Conservation (phyloP, 768 basidiomycete species). For the Lactarius trivialis region DNA sequence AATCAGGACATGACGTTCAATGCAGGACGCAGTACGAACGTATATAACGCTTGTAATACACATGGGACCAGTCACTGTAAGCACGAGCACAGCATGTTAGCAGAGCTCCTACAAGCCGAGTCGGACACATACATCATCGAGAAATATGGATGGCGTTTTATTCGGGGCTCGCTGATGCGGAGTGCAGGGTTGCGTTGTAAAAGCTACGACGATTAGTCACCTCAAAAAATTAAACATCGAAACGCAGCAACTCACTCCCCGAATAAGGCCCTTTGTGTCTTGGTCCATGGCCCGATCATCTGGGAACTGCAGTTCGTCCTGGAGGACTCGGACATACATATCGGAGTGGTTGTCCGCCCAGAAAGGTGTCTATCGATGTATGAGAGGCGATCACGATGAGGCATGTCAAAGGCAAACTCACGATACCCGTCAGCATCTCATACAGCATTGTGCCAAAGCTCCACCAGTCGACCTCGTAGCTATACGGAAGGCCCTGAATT, state of each 20-base stretch:
- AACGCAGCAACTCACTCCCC: constrained; percentile 58
- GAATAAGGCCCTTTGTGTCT: constrained; percentile 91
- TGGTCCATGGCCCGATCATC: constrained; percentile 90
- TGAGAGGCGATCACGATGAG: not conserved
- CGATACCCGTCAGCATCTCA: constrained; percentile 95
- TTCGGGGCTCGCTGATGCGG: constrained; percentile 85
- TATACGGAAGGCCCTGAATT: constrained; percentile 83
- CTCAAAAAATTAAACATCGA: not conserved
- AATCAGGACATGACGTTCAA: constrained; percentile 15
- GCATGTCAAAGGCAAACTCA: constrained; percentile 40
- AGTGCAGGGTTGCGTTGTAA: constrained; percentile 90
- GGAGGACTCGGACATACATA: constrained; percentile 90
- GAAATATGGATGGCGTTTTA: constrained; percentile 94
- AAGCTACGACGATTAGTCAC: constrained; percentile 42
- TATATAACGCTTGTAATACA: constrained; percentile 91
- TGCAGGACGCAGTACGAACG: constrained; percentile 44
- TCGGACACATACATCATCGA: constrained; percentile 55
- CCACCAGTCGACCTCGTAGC: constrained; percentile 98
- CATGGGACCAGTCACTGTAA: constrained; percentile 84
- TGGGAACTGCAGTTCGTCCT: constrained; percentile 85
- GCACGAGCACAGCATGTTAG: constrained; percentile 18
- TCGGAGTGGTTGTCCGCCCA: constrained; percentile 90
- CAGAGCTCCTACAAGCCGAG: constrained; percentile 36
- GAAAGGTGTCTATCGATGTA: constrained; percentile 67
- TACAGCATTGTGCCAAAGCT: constrained; percentile 96